Conservation (phyloP, 2,329 filamentous ascomycete species). For the Penicillium crustosum region DNA sequence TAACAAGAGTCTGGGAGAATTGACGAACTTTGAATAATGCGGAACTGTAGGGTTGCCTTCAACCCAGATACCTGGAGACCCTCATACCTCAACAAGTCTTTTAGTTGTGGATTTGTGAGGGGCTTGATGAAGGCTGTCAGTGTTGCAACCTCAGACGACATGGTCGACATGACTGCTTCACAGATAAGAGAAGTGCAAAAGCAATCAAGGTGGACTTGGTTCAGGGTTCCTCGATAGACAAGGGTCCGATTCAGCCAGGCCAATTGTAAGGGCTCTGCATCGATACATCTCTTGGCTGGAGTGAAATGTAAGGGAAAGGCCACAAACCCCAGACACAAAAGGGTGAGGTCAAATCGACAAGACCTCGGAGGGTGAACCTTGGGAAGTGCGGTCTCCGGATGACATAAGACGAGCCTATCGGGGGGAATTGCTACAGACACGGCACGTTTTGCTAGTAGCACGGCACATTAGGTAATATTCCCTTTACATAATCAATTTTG, state of each 20-base stretch:
- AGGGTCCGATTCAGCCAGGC: slow-evolving; percentile 25
- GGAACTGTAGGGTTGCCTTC: slow-evolving; percentile 76
- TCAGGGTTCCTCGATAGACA: slow-evolving; percentile 7
- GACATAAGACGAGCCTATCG: slow-evolving; percentile 34
- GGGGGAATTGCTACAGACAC: too few relatives aligned
- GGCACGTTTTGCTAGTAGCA: too few relatives aligned
- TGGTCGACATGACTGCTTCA: slow-evolving; percentile 38
- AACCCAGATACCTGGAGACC: slow-evolving; percentile 75
- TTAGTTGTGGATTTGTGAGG: slow-evolving; percentile 66
- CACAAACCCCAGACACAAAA: slow-evolving; percentile 1
- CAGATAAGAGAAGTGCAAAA: slow-evolving; percentile 10
- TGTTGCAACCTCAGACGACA: slow-evolving; percentile 42
- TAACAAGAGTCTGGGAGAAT: slow-evolving; percentile 4
- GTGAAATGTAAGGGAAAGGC: slow-evolving; percentile 1
- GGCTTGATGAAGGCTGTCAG: slow-evolving; percentile 52
- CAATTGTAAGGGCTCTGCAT: slow-evolving; percentile 19
- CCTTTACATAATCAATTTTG: too few relatives aligned
- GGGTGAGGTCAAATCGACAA: not conserved
- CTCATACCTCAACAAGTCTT: slow-evolving; percentile 73
- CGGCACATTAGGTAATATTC: too few relatives aligned
- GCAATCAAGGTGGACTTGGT: slow-evolving; percentile 18
- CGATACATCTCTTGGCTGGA: slow-evolving; percentile 32
- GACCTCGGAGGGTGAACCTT: slow-evolving; percentile 5
- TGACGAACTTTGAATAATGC: slow-evolving; percentile 74
- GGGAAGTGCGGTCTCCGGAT: slow-evolving; percentile 24